phyloP scores from a whole-genome alignment of 2,329 filamentous ascomycete species.

The Trichoderma cornu-damae region DNA sequence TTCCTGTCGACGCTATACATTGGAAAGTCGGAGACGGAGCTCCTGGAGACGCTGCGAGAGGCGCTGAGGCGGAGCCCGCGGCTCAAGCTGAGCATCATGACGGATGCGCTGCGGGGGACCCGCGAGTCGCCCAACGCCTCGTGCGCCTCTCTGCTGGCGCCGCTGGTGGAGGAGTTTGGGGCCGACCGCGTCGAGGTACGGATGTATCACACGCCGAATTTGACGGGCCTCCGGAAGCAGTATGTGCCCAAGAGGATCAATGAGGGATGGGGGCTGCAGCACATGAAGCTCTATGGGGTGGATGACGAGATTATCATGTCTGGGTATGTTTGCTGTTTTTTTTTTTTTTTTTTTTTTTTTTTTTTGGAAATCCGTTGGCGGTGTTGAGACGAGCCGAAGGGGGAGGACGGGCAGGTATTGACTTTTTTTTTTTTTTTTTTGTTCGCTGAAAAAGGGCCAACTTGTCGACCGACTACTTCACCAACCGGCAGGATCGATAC shows the following conservation, averaged over 20 bases:
- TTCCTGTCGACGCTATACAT: constrained; percentile 97
- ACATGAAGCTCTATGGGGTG: constrained; percentile 97
- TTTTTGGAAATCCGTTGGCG: too few relatives aligned
- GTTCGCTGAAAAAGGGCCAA: constrained; percentile 77
- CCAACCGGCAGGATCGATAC: constrained; percentile 90
- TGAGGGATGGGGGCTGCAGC: constrained; percentile 95
- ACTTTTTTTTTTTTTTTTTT: constrained; percentile 8
- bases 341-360: neutral
- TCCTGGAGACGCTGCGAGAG: constrained; percentile 72
- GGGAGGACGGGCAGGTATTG: neutral
- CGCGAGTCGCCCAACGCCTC: constrained; percentile 81
- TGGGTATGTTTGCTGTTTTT: constrained; percentile 50
- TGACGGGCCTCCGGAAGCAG: constrained; percentile 80
- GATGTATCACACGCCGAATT: constrained; percentile 97
- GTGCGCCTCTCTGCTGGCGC: constrained; percentile 80
- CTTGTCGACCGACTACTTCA: constrained; percentile 90
- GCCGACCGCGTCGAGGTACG: constrained; percentile 79
- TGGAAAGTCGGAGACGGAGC: constrained; percentile 83
- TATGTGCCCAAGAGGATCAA: constrained; percentile 86
- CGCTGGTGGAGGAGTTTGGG: constrained; percentile 80
- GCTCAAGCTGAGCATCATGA: constrained; percentile 80
- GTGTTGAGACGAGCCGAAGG: too few relatives aligned
- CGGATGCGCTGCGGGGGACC: constrained; percentile 85
- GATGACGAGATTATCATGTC: constrained; percentile 96
- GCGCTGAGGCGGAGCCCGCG: constrained; percentile 69